Conservation (phyloP, 2,329 filamentous ascomycete genomes). For the Diaporthe australafricana region DNA sequence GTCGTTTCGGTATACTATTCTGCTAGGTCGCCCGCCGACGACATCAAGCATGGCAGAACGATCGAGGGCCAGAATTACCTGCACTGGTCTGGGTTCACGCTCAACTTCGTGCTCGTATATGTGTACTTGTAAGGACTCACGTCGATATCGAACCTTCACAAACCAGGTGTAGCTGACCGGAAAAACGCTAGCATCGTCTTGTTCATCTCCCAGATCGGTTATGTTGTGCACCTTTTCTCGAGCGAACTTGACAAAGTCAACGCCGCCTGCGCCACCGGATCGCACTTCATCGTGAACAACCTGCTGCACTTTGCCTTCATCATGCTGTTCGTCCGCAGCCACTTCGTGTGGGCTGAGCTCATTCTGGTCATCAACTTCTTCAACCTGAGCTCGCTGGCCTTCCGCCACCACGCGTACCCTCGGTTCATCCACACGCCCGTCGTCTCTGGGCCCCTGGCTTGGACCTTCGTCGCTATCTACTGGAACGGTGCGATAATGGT, state of each 20-base stretch:
- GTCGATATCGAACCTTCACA: background rate
- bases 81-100: slow-evolving; percentile 78
- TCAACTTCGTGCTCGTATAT: slow-evolving; percentile 72
- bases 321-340: slow-evolving; percentile 81
- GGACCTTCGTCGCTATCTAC: slow-evolving; percentile 88
- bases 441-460: slow-evolving; percentile 82
- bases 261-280: slow-evolving; percentile 80
- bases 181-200: slow-evolving; percentile 70
- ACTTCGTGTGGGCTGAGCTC: slow-evolving; percentile 82
- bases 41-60: slow-evolving; percentile 66
- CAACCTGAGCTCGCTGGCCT: slow-evolving; percentile 83
- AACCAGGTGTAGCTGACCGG: background rate
- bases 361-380: slow-evolving; percentile 84
- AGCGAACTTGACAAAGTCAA: slow-evolving; percentile 71
- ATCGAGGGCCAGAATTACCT: slow-evolving; percentile 81
- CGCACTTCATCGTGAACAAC: slow-evolving; percentile 89
- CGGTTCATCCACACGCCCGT: slow-evolving; percentile 81
- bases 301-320: slow-evolving; percentile 85
- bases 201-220: slow-evolving; percentile 80
- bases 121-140: slow-evolving; percentile 77
- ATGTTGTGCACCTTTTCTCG: slow-evolving; percentile 82
- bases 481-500: slow-evolving; percentile 90
- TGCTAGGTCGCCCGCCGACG: slow-evolving; percentile 72
- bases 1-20: slow-evolving; percentile 81
- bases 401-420: slow-evolving; percentile 79